Base-by-base conservation (phyloP, 148 eudicot species). In the Drosera capensis region DNA sequence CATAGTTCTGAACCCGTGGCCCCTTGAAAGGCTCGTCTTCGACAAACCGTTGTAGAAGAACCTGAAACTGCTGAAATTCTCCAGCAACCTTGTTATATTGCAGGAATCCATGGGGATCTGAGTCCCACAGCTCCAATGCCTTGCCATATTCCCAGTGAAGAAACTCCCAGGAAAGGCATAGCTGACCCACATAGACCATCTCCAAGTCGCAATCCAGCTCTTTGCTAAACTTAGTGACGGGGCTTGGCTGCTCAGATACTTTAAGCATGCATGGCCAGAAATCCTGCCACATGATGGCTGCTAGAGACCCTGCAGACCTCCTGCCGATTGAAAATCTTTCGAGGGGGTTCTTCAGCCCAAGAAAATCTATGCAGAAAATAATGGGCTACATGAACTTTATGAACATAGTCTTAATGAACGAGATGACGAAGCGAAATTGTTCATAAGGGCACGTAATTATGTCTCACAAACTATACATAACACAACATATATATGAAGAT, bases 91-190 rank as follows among this genome's bases (percentile, higher is more conserved):
- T 82, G 43, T 85, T 90, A 14, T 73, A 90, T 15, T 37, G 56
- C 13, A 62, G 78, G 60, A 31, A 80, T 20, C 45, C 45, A 19
- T 8, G 45, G 21, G 23, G 45, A 13, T 41, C 45, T 11, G 45
- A 41, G 23, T 41, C 94, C 95, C 88, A 85, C 4, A 90, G 30
- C 22, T 86, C 82, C 60, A 84, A 48, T 56, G 95, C 95, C 64
- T 81, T 81, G 25, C 69, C 85, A 55, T 90, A 81, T 56, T 90
- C 80, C 99, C 99, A 90, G 20, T 71, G 77, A 8, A 90, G 64
- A 40, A 90, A 67, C 52, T 90, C 99, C 99, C 99, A 90, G 0
- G 99, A 90, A 43, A 90, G 85, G 54, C 99, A 84, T 85, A 81
- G 71, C 23, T 90, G 99, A 13, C 99, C 88, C 7, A 90, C 95